Base-by-base conservation (phyloP, 2,329 filamentous ascomycete genomes). In the Exophiala aquamarina region DNA sequence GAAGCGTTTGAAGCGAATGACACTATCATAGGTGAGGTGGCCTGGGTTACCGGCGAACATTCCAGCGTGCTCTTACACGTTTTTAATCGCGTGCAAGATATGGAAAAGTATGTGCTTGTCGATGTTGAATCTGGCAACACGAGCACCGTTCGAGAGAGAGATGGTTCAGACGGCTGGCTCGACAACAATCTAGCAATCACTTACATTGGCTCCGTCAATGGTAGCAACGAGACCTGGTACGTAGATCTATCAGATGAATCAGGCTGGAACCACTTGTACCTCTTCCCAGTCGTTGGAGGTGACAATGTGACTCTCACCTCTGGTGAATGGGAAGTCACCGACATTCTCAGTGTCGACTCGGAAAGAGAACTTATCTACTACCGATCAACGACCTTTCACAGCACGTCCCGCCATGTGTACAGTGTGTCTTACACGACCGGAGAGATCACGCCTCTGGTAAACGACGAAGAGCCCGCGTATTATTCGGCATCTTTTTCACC, bases 41-140 rank as follows among this genome's bases (percentile, higher is more conserved):
- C 77, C 0, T 87, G 84, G 84, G 68, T 86, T 15, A 86, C 83
- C 0, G 75, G 80, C 6, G 68, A 68, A 4, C 82, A 86, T 60
- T 69, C 73, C n/a, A 75, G 74, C 32, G 70, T 87, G 31, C 72
- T 84, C 29, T 83, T 84, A 64, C 77, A 82, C 10, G 79, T 79
- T 0, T 87, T 79, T 67, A 86, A 87, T 63, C 79, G 84, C 3
- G 81, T 86, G 1, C 84, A 87, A 58, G 82, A 86, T 54, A 66
- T 72, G 2, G 81, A 84, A 48, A 83, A 82, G 51, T 69, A 84
- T 11, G 75, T 87, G 2, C 65, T 79, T 0, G 78, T 87, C 3
- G 73, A 84, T 51, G 72, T 77, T 1, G 66, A 69, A 2, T 68
- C 71, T 2, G 64, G 70, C 1, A 65, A 68, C 0, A 76, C 75